Conservation (phyloP, 805 yeast genomes). For the Ogataea wickerhamii region DNA sequence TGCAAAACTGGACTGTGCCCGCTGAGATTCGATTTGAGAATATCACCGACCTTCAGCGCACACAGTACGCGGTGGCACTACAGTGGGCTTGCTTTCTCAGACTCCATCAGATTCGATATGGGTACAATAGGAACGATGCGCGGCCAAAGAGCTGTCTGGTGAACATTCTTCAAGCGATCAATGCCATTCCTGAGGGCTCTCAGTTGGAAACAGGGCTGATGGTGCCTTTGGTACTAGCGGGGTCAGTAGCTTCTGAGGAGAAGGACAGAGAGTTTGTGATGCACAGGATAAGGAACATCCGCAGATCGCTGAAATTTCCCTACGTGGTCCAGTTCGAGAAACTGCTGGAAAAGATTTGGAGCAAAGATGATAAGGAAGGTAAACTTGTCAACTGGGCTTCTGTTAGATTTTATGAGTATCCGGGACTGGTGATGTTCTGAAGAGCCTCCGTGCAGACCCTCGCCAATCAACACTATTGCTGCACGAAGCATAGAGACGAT, state of each 20-base stretch:
- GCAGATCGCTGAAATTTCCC: constrained; percentile 23
- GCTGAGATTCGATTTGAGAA: constrained; percentile 16
- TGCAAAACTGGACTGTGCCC: constrained; percentile 29
- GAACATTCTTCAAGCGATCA: constrained; percentile 24
- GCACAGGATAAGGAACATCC: constrained; percentile 20
- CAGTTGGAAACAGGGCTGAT: constrained; percentile 28
- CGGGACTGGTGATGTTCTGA: constrained; percentile 32
- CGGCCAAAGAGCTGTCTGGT: constrained; percentile 25
- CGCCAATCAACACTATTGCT: too few relatives aligned
- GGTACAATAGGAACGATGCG: constrained; percentile 27
- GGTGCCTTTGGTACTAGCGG: constrained; percentile 31
- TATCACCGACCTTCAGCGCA: constrained; percentile 17
- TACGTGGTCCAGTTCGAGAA: constrained; percentile 28
- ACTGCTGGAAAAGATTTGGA: constrained; percentile 26
- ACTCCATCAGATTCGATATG: constrained; percentile 29
- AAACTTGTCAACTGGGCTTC: constrained; percentile 32
- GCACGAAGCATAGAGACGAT: too few relatives aligned
- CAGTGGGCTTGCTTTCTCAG: constrained; percentile 32
- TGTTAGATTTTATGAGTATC: constrained; percentile 27
- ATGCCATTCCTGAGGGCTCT: constrained; percentile 20
- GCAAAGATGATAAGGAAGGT: constrained; percentile 22
- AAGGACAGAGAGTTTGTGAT: constrained; percentile 24
- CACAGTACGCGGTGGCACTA: constrained; percentile 28
- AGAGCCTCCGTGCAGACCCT: too few relatives aligned
- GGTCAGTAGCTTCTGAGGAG: constrained; percentile 23